phyloP scores from a whole-genome alignment of 306 rosid genomes.

The Astragalus glycyphyllos region DNA sequence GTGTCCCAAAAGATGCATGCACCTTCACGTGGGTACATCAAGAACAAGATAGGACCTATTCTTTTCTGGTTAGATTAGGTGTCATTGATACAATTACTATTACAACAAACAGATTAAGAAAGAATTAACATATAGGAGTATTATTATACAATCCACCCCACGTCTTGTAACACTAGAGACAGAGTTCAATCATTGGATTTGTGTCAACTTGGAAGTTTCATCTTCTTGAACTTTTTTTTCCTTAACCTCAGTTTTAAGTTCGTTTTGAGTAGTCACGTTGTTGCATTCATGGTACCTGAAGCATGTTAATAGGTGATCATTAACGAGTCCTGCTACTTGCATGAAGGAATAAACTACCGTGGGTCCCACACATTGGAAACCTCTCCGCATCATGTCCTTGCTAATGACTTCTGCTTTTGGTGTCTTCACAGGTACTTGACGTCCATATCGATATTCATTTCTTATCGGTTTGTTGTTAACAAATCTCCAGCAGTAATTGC shows the following conservation, averaged over 20 bases:
- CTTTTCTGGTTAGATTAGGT: conserved; percentile 52
- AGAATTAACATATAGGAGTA: conserved; percentile 30
- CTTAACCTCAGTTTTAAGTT: conserved; percentile 47
- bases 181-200: conserved; percentile 13
- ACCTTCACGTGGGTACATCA: conserved; percentile 40
- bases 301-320: conserved; percentile 79
- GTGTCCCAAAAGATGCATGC: conserved; percentile 45
- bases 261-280: conserved; percentile 34
- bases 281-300: conserved; percentile 68
- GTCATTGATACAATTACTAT: conserved; percentile 32
- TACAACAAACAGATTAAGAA: conserved; percentile 19
- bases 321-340: conserved; percentile 87
- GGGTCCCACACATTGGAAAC: conserved; percentile 96
- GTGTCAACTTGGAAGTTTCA: conserved; percentile 15
- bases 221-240: conserved; percentile 40
- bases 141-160: conserved; percentile 6
- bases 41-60: conserved; percentile 32
- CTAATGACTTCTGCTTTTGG: conserved; percentile 88
- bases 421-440: conserved; percentile 85
- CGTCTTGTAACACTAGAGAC: conserved; percentile 15
- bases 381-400: conserved; percentile 92
- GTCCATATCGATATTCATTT: conserved; percentile 72
- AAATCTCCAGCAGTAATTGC: conserved; percentile 89
- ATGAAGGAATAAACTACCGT: conserved; percentile 85
- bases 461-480: conserved; percentile 71